Percentiles rank a stretch among this genome's conserved stretches.
phyloP scores from a whole-genome alignment of 2,329 filamentous ascomycete species.

The Alternaria gansuensis region DNA sequence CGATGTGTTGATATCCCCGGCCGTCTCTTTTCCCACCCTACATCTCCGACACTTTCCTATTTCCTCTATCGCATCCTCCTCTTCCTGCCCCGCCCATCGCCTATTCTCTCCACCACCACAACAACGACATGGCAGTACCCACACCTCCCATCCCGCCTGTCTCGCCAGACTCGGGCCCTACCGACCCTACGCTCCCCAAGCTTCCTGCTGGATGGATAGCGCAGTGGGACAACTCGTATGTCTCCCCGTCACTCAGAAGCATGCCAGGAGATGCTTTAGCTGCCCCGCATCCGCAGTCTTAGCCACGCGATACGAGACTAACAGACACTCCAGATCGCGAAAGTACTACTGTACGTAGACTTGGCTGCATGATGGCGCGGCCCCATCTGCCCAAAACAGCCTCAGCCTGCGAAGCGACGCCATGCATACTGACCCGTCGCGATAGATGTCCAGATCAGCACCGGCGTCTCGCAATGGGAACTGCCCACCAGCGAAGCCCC shows the following conservation, averaged over 20 bases:
- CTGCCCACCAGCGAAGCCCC: constrained; percentile 71
- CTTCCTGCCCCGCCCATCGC: constrained; percentile 14
- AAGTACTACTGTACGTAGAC: constrained; percentile 52
- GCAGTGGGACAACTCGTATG: constrained; percentile 53
- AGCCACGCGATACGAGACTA: constrained; percentile 36
- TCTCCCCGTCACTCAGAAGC: constrained; percentile 10
- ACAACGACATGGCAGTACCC: constrained; percentile 44
- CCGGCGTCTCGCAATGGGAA: constrained; percentile 78
- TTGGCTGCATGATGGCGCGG: background rate
- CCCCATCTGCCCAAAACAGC: background rate
- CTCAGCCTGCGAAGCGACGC: background rate
- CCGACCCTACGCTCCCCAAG: constrained; percentile 50
- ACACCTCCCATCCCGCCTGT: constrained; percentile 50
- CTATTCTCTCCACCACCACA: constrained; percentile 14
- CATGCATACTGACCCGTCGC: background rate
- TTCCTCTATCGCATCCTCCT: constrained; percentile 3
- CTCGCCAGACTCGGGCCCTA: constrained; percentile 53
- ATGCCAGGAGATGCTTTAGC: constrained; percentile 2
- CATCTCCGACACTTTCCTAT: background rate
- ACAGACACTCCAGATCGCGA: constrained; percentile 43
- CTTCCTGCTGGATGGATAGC: constrained; percentile 54
- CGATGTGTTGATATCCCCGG: constrained; percentile 17
- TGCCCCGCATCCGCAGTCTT: constrained; percentile 28
- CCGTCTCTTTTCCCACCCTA: background rate
- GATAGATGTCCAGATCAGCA: constrained; percentile 71